phyloP scores from a whole-genome alignment of 352 stramenopile genomes.

The Phytophthora colocasiae region DNA sequence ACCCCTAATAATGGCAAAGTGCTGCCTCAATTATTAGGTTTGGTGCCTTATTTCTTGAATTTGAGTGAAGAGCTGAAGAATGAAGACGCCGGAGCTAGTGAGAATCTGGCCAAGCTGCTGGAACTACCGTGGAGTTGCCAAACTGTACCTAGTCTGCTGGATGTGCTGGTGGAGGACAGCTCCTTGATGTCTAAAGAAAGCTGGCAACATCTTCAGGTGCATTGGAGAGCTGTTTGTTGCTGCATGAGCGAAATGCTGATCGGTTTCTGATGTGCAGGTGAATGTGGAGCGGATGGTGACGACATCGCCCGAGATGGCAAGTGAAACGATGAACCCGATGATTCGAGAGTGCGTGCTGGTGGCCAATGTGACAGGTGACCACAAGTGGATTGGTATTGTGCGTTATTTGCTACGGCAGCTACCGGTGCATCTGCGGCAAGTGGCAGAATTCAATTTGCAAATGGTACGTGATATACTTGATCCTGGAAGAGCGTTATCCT shows the following conservation, averaged over 20 bases:
- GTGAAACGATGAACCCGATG: conserved; percentile 66
- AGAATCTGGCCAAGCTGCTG: conserved; percentile 70
- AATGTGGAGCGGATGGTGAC: conserved; percentile 58
- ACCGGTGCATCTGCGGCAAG: conserved; percentile 60
- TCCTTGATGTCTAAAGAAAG: conserved; percentile 49
- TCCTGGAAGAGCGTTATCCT: background rate
- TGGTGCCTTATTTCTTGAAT: conserved; percentile 63
- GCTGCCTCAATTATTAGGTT: conserved; percentile 66
- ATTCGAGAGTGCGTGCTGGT: conserved; percentile 71
- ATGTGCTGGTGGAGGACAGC: conserved; percentile 61
- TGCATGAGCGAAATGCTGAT: conserved; percentile 3
- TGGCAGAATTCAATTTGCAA: conserved; percentile 82
- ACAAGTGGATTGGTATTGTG: conserved; percentile 60
- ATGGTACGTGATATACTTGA: conserved; percentile 51
- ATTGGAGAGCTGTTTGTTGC: background rate
- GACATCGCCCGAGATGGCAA: conserved; percentile 39
- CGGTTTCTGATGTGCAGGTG: conserved; percentile 37
- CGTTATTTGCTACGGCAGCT: conserved; percentile 61
- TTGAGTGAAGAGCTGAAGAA: conserved; percentile 45
- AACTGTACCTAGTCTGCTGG: conserved; percentile 64
- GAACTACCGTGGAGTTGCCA: conserved; percentile 68
- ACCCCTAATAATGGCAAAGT: conserved; percentile 37
- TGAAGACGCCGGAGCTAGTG: conserved; percentile 9
- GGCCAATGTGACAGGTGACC: conserved; percentile 47
- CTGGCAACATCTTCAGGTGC: conserved; percentile 67